A percentile compares a stretch with the other conserved stretches of the same genome.
Conservation (phyloP, 352 stramenopile genomes). For the Pythium periplocum region DNA sequence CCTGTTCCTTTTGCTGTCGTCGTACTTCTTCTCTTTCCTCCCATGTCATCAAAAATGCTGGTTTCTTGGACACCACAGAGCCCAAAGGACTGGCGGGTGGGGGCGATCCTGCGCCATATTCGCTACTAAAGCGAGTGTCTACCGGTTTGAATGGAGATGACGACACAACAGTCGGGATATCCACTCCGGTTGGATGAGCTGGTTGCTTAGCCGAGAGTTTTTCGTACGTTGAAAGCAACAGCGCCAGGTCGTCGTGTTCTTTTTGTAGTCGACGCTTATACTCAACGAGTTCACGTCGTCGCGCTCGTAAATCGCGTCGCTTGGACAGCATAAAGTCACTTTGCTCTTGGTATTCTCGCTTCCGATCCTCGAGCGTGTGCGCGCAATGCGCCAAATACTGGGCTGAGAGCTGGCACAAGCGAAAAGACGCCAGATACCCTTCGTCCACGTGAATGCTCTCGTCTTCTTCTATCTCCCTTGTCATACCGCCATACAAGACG, state of each 20-base stretch:
- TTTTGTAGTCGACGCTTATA: conserved; percentile 39
- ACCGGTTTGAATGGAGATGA: no score
- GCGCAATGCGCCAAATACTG: conserved; percentile 73
- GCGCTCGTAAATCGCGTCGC: conserved; percentile 15
- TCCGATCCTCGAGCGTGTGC: conserved; percentile 25
- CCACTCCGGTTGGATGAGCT: no score
- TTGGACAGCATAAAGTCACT: conserved; percentile 12
- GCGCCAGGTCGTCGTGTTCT: conserved; percentile 43
- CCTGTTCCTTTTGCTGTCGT: conserved; percentile 49
- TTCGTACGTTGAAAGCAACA: conserved; percentile 50
- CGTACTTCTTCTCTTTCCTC: conserved; percentile 61
- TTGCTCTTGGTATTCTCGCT: conserved; percentile 38
- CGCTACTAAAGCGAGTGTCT: no score
- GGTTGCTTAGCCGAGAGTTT: conserved; percentile 26
- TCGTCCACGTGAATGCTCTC: conserved; percentile 49
- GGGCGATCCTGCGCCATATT: no score
- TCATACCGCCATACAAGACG: conserved; percentile 51
- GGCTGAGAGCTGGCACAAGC: conserved; percentile 46
- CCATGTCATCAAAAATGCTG: conserved; percentile 62
- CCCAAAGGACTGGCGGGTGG: no score
- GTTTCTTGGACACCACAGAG: conserved; percentile 31
- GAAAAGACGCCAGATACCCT: conserved; percentile 41
- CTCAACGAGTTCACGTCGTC: conserved; percentile 24
- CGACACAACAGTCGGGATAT: no score
- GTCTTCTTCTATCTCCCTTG: conserved; percentile 40